A percentile compares a stretch with the other conserved stretches of the same genome.
phyloP scores from a whole-genome alignment of 2,329 filamentous ascomycete genomes.

The Amesomyces nigricolor region DNA sequence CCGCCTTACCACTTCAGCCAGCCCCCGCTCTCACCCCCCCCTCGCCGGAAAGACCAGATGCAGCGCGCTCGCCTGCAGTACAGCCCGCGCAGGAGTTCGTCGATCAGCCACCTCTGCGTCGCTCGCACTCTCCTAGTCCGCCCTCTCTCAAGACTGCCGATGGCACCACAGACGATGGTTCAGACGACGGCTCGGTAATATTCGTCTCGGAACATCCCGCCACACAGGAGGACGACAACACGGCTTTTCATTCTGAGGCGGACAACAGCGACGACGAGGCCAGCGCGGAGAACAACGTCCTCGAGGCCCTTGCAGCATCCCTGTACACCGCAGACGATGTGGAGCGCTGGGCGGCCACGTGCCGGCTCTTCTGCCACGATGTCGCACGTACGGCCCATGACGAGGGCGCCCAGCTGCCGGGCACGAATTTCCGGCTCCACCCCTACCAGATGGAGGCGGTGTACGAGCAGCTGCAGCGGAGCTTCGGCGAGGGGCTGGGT shows the following conservation, averaged over 20 bases:
- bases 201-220: conserved; percentile 1
- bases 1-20: not conserved
- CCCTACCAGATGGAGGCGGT: conserved; percentile 16
- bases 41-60: conserved; percentile 1
- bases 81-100: not conserved
- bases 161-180: not conserved
- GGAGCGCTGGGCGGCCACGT: conserved; percentile 3
- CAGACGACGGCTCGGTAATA: not conserved
- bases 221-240: not conserved
- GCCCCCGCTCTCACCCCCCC: not conserved
- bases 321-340: not conserved
- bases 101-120: not conserved
- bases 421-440: conserved; percentile 5
- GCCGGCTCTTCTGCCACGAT: conserved; percentile 11
- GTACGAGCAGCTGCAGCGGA: conserved; percentile 11
- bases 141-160: not conserved
- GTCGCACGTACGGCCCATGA: conserved; percentile 3
- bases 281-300: not conserved
- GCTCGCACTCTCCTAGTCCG: not conserved
- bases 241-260: not conserved
- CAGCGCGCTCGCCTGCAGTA: not conserved
- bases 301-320: not conserved
- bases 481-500: conserved; percentile 3
- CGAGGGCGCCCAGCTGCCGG: conserved; percentile 8
- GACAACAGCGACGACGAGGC: not conserved